Evolutionary conservation across 2,329 filamentous ascomycete species (phyloP).

Genomic region (Ceratocystis colombiana): DNA sequence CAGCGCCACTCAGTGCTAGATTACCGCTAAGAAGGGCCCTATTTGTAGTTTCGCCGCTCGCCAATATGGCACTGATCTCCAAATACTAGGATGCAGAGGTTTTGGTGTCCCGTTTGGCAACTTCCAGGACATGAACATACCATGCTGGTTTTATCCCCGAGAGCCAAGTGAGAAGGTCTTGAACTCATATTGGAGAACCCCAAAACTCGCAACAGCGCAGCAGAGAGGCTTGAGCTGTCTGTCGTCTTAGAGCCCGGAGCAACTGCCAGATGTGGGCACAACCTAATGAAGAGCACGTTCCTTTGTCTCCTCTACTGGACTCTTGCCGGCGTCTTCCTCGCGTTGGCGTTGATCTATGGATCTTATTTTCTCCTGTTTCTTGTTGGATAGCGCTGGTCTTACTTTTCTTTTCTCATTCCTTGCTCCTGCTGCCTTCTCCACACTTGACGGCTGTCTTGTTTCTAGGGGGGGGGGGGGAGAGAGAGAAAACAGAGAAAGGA

Average conservation of each 20-base stretch:
- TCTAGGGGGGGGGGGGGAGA: not conserved
- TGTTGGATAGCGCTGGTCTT: not conserved
- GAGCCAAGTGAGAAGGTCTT: not conserved
- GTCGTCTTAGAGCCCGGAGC: constrained; percentile 1
- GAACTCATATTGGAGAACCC: not conserved
- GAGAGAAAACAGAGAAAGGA: not conserved
- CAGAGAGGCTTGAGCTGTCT: not conserved
- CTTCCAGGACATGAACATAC: not conserved
- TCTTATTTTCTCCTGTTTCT: not conserved
- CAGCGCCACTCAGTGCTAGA: not conserved
- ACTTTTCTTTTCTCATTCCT: not conserved
- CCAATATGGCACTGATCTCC: not conserved
- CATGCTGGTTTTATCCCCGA: not conserved
- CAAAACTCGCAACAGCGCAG: not conserved
- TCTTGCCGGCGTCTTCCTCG: not conserved
- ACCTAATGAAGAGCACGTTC: not conserved
- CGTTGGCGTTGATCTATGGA: not conserved
- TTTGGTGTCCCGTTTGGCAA: not conserved
- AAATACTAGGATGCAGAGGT: not conserved
- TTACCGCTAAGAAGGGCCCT: not conserved
- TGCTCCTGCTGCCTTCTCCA: not conserved
- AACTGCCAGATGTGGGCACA: constrained; percentile 1
- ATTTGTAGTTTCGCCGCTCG: not conserved
- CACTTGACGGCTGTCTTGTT: constrained; percentile 12
- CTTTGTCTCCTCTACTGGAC: constrained; percentile 11